Evolutionary conservation across 2,329 filamentous ascomycete genomes (phyloP).

Genomic region (Tolypocladium nubicola): DNA sequence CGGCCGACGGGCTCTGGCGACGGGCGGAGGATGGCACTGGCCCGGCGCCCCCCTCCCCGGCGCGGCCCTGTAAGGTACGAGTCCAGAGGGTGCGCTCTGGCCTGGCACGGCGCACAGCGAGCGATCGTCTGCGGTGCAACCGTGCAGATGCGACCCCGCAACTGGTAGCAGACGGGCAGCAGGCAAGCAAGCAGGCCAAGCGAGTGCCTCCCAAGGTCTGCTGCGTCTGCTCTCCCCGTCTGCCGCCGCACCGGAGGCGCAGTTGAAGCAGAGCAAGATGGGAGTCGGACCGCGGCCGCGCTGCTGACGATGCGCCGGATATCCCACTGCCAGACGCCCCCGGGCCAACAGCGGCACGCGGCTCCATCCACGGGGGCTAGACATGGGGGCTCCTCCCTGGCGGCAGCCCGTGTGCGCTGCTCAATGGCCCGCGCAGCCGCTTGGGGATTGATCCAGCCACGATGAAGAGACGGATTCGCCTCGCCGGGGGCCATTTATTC

Average conservation of each 20-base stretch:
- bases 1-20: neutral
- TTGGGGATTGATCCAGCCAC: neutral
- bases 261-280: neutral
- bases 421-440: neutral
- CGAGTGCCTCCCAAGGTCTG: neutral
- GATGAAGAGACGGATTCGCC: neutral
- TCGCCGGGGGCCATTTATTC: neutral
- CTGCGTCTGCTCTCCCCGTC: neutral
- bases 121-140: constrained; percentile 8
- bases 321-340: neutral
- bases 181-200: neutral
- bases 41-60: neutral
- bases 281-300: neutral
- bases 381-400: neutral
- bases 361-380: neutral
- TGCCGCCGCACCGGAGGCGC: neutral
- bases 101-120: neutral
- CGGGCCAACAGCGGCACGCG: neutral
- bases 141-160: constrained; percentile 7
- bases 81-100: neutral
- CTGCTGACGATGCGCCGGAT: neutral
- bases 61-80: constrained; percentile 2
- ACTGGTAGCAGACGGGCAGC: constrained; percentile 1
- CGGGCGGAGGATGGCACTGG: neutral
- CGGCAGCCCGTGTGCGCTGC: neutral